These are phyloP conservation scores for Aspergillus pseudonomiae DNA, from an alignment of 2,329 filamentous ascomycete genomes.

Conservation along the genomic window DNA sequence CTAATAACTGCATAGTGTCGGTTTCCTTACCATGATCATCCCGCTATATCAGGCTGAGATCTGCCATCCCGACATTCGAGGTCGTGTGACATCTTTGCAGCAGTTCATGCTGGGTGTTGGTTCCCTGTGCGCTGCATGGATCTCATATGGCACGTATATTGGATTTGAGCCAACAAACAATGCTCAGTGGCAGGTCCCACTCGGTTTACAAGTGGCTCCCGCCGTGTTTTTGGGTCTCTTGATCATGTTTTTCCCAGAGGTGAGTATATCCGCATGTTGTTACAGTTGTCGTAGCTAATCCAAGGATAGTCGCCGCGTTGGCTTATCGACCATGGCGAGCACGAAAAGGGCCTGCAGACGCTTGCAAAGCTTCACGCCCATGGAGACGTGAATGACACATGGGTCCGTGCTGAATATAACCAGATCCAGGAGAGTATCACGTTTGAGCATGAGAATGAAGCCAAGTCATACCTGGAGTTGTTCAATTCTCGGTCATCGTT, in stretches of 20 bases:
- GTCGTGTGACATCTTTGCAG: slow-evolving; percentile 73
- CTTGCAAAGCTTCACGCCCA: slow-evolving; percentile 71
- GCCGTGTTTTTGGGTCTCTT: slow-evolving; percentile 65
- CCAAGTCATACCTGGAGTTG: slow-evolving; percentile 71
- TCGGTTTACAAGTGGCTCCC: slow-evolving; percentile 73
- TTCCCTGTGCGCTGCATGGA: slow-evolving; percentile 71
- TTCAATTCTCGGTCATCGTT: slow-evolving; percentile 69
- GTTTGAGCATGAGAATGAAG: slow-evolving; percentile 68
- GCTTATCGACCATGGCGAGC: slow-evolving; percentile 72
- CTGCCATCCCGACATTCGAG: slow-evolving; percentile 76
- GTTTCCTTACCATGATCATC: slow-evolving; percentile 65
- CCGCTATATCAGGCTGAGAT: slow-evolving; percentile 79
- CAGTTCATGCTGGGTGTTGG: slow-evolving; percentile 84
- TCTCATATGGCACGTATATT: slow-evolving; percentile 66
- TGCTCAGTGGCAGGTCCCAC: slow-evolving; percentile 63
- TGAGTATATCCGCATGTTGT: slow-evolving; percentile 12
- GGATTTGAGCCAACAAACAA: slow-evolving; percentile 51
- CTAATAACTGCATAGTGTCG: slow-evolving; percentile 53
- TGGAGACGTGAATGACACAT: slow-evolving; percentile 66
- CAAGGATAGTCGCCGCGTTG: slow-evolving; percentile 62
- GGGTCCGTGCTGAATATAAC: slow-evolving; percentile 72
- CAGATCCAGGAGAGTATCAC: slow-evolving; percentile 70
- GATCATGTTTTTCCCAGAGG: slow-evolving; percentile 73
- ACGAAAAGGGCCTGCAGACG: slow-evolving; percentile 66
- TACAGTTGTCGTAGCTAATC: slow-evolving; percentile 8